Conservation (phyloP, 2,329 filamentous ascomycete species). For the Bisporella sp. region DNA sequence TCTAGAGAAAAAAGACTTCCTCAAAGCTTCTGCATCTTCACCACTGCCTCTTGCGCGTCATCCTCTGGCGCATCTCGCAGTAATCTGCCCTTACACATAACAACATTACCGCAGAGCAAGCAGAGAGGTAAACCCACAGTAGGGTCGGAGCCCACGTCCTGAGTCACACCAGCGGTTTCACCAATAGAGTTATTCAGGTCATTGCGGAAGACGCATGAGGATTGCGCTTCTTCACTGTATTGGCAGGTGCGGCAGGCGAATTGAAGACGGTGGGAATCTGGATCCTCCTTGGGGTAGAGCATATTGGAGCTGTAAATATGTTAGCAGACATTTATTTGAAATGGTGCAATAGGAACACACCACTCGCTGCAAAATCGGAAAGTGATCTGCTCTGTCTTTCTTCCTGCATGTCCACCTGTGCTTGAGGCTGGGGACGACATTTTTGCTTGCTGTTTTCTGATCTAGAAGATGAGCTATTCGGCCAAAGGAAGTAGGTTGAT, state of each 20-base stretch:
- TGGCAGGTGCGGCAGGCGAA: slow-evolving; percentile 95
- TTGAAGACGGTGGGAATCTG: slow-evolving; percentile 73
- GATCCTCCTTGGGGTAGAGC: slow-evolving; percentile 94
- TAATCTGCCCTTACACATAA: slow-evolving; percentile 31
- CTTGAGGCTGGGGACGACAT: slow-evolving; percentile 55
- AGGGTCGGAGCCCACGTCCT: slow-evolving; percentile 94
- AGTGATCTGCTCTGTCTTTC: slow-evolving; percentile 71
- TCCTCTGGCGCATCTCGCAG: slow-evolving; percentile 2
- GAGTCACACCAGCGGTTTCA: slow-evolving; percentile 93
- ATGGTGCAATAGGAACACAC: slow-evolving; percentile 33
- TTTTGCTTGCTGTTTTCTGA: background rate
- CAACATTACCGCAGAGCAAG: slow-evolving; percentile 38
- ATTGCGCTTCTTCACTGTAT: slow-evolving; percentile 79
- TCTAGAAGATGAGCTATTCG: too few relatives aligned
- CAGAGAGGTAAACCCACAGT: slow-evolving; percentile 73
- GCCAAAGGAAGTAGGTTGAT: too few relatives aligned
- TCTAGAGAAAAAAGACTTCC: slow-evolving; percentile 8
- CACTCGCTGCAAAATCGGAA: slow-evolving; percentile 99
- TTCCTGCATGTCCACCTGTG: slow-evolving; percentile 33
- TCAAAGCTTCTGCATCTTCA: slow-evolving; percentile 8
- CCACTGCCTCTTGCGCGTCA: slow-evolving; percentile 1
- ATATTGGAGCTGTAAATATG: slow-evolving; percentile 69
- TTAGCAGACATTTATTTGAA: background rate
- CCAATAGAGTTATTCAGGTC: slow-evolving; percentile 84
- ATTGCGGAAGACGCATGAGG: slow-evolving; percentile 93